Base-by-base conservation (phyloP, 768 basidiomycete species). In the Tulasnella sp. region DNA sequence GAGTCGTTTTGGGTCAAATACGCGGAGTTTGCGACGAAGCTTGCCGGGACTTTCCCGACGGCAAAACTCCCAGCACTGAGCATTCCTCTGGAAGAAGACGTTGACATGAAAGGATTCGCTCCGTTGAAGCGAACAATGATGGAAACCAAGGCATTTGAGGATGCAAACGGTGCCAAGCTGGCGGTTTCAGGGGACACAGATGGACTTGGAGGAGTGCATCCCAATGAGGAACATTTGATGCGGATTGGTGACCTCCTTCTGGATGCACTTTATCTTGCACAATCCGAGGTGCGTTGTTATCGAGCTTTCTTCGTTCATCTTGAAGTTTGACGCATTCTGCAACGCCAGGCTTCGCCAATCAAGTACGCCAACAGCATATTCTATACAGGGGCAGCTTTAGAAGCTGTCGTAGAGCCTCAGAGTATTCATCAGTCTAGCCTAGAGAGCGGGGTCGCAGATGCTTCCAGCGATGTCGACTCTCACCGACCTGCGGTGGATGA, bases 181-280 rank as follows among this genome's bases (percentile, higher is more conserved):
- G 64, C 64, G 34, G 31, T 69, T 31, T 69, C 64, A 12, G 64
- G 64, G 7, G 64, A 69, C 64, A 78, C 24, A 74, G 78, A 41
- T 83, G 87, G 80, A 83, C 85, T 72, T 77, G 83, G 79, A 11
- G 81, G 77, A 20, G 90, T 90, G 0, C 93, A 99, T 87, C 98
- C 98, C 11, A 99, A 99, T 83, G 96, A 94, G 80, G 96, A 97
- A 87, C 94, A 97, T 83, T 86, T 99, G 64, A 97, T 98, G 95
- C 89, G 98, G 82, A 94, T 99, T 80, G 89, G 91, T 72, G 97
- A 98, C 86, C 87, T 98, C 60, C 87, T 96, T 73, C 86, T 89
- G 20, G 96, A 98, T 84, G 93, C 93, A 0, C 88, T 87, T 82
- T 85, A 87, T 7, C 85, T 97, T 34, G 89, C 89, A 37, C 88